phyloP scores from a whole-genome alignment of 2,329 filamentous ascomycete species.

The Sporothrix brasiliensis region DNA sequence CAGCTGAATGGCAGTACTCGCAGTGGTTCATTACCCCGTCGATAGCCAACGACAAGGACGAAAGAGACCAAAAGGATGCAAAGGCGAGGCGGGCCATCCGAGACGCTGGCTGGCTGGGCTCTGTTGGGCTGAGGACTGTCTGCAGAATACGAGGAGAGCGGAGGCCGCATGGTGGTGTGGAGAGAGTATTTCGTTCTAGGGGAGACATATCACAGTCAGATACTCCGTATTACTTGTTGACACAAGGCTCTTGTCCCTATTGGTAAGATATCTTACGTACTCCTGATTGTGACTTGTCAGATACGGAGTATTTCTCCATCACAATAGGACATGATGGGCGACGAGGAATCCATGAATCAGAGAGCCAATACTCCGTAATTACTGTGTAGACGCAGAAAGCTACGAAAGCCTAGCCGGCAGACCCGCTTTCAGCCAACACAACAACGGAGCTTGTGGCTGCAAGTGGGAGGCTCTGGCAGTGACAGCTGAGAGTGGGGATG shows the following conservation, averaged over 20 bases:
- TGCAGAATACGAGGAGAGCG: constrained; percentile 15
- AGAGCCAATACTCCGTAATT: not conserved
- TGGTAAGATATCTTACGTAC: not conserved
- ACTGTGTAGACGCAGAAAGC: not conserved
- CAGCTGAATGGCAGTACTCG: not conserved
- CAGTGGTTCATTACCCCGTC: no score
- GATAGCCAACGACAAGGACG: not conserved
- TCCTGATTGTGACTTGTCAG: not conserved
- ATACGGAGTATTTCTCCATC: not conserved
- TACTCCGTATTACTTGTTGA: no score
- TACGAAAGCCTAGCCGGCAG: no score
- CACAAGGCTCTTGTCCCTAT: not conserved
- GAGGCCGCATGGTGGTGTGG: constrained; percentile 14
- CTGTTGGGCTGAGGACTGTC: not conserved
- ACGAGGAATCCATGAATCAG: not conserved
- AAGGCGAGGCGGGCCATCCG: not conserved
- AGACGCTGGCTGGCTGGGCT: not conserved
- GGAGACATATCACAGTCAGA: no score
- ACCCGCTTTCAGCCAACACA: no score
- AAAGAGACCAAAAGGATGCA: no score
- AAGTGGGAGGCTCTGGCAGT: not conserved
- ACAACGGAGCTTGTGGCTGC: not conserved
- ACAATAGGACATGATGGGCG: not conserved
- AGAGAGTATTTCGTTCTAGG: not conserved
- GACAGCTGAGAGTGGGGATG: not conserved